Evolutionary conservation across 2,329 filamentous ascomycete genomes (phyloP).

Genomic region (Ascosphaera apis): DNA sequence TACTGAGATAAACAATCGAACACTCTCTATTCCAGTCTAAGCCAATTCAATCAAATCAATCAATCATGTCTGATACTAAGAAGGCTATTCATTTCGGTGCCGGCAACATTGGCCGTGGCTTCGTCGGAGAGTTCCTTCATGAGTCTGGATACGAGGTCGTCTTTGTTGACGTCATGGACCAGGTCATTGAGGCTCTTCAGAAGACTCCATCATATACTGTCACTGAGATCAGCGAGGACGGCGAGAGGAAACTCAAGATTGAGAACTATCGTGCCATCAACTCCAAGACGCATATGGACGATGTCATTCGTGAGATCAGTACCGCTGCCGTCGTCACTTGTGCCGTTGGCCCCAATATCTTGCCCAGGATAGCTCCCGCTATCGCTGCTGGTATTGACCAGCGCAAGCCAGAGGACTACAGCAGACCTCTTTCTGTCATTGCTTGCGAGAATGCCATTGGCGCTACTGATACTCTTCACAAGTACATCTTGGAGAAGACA

Average conservation of each 20-base stretch:
- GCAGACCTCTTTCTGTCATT: constrained; percentile 64
- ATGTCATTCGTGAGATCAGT: constrained; percentile 65
- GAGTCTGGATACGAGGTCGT: constrained; percentile 88
- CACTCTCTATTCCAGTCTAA: background rate
- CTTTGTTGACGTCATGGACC: constrained; percentile 83
- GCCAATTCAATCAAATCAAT: background rate
- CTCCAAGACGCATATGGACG: constrained; percentile 61
- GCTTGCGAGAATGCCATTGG: constrained; percentile 97
- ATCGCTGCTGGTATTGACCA: constrained; percentile 84
- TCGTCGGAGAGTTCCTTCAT: constrained; percentile 79
- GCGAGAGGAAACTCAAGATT: constrained; percentile 59
- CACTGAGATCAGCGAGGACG: constrained; percentile 73
- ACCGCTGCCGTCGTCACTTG: constrained; percentile 84
- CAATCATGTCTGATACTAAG: constrained; percentile 5
- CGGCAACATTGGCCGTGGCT: constrained; percentile 70
- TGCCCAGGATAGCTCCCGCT: constrained; percentile 86
- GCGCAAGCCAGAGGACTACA: constrained; percentile 27
- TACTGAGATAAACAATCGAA: background rate
- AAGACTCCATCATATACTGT: constrained; percentile 59
- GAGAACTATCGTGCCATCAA: constrained; percentile 95
- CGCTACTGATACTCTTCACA: constrained; percentile 69
- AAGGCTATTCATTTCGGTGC: constrained; percentile 71
- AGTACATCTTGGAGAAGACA: constrained; percentile 61
- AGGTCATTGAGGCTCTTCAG: constrained; percentile 60
- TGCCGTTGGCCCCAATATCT: constrained; percentile 85